Evolutionary conservation across 208 protist genomes (phyloP).

Genomic region (Leishmania braziliensis): DNA sequence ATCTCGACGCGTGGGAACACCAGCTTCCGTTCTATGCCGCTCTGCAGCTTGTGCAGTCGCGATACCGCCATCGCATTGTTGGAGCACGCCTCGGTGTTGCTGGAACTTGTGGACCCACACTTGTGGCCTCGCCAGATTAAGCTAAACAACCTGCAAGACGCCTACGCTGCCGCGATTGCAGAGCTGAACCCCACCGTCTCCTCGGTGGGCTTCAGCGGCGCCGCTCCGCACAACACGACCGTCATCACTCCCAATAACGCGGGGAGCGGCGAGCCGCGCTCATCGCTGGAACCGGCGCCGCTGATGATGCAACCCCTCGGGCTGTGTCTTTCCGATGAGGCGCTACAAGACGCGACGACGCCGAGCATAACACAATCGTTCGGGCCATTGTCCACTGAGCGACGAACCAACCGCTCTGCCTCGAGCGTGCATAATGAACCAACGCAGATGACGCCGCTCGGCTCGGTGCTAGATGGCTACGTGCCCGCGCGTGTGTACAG

Average conservation of each 20-base stretch:
- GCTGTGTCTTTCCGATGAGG: conserved; percentile 17
- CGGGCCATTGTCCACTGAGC: neutral
- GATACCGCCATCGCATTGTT: conserved; percentile 34
- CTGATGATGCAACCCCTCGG: conserved; percentile 6
- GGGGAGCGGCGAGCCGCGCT: conserved; percentile 4
- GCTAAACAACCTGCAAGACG: conserved; percentile 23
- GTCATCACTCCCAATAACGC: conserved; percentile 7
- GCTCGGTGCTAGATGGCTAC: conserved; percentile 3
- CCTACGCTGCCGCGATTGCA: conserved; percentile 18
- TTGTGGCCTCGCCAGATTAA: conserved; percentile 30
- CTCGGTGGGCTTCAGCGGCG: conserved; percentile 2
- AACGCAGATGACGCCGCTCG: neutral
- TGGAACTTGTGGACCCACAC: conserved; percentile 27
- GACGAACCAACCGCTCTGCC: neutral
- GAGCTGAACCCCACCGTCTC: conserved; percentile 26
- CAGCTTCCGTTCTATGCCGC: conserved; percentile 35
- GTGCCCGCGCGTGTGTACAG: neutral
- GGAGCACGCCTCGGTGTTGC: conserved; percentile 25
- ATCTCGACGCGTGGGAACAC: conserved; percentile 50
- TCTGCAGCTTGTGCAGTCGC: conserved; percentile 47
- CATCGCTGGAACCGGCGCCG: conserved; percentile 4
- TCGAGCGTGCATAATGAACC: conserved; percentile 6
- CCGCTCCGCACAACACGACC: conserved; percentile 4
- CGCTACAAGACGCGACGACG: conserved; percentile 5
- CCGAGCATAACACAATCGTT: neutral